These are phyloP conservation scores for Annulohypoxylon nitens DNA, from an alignment of 495 filamentous ascomycete genomes.

Conservation along the genomic window DNA sequence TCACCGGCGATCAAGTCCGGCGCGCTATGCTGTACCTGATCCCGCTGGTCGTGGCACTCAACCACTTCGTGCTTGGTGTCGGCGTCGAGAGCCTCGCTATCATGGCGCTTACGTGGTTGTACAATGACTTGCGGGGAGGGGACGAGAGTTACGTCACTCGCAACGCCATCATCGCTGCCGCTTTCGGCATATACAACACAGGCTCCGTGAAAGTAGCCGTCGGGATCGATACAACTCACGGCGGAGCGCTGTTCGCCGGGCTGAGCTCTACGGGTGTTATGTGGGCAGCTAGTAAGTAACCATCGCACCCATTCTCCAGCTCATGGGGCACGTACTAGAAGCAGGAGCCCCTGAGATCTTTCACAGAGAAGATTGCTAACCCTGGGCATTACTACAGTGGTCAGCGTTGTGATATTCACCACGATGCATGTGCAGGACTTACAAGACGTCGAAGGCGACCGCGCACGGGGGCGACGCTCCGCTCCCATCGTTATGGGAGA, in stretches of 20 bases:
- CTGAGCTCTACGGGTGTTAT: not conserved
- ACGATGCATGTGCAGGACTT: not conserved
- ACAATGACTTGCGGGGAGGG: not conserved
- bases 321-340: not conserved
- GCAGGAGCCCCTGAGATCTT: not conserved
- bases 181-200: not conserved
- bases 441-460: not conserved
- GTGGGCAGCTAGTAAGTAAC: not conserved
- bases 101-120: not conserved
- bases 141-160: not conserved
- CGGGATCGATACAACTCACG: no score
- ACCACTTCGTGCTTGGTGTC: not conserved
- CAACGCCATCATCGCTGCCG: not conserved
- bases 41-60: not conserved
- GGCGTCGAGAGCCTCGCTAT: not conserved
- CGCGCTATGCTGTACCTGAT: not conserved
- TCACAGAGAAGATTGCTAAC: not conserved
- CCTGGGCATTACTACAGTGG: not conserved
- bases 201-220: not conserved
- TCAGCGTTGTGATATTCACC: not conserved
- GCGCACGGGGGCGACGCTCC: no score
- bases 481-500: not conserved
- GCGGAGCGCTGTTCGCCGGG: not conserved
- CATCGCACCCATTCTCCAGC: no score
- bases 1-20: not conserved